phyloP scores from a whole-genome alignment of 768 basidiomycete genomes.

The Termitomyces sp. region DNA sequence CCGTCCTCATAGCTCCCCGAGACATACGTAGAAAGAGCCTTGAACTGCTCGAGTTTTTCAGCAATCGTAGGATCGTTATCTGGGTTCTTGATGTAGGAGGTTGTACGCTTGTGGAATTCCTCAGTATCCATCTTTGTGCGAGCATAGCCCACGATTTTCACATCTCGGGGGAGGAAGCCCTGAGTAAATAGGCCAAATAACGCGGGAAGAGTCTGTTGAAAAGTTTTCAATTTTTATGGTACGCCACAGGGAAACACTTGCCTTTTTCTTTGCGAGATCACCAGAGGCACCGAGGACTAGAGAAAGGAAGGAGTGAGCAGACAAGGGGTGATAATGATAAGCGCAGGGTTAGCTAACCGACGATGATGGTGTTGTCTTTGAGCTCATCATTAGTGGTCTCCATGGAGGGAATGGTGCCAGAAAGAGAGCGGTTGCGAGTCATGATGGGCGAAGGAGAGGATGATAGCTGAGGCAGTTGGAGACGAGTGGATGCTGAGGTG shows the following conservation, averaged over 20 bases:
- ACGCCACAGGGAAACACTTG: conserved; percentile 21
- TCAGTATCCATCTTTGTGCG: conserved; percentile 88
- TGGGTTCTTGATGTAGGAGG: conserved; percentile 80
- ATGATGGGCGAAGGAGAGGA: conserved; percentile 23
- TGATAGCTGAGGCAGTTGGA: background rate
- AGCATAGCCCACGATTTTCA: conserved; percentile 94
- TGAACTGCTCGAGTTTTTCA: conserved; percentile 78
- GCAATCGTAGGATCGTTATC: conserved; percentile 58
- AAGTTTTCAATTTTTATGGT: conserved; percentile 10
- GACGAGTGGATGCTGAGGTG: conserved; percentile 18
- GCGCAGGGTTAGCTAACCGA: conserved; percentile 52
- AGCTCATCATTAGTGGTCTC: conserved; percentile 66
- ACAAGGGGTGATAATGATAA: conserved; percentile 2
- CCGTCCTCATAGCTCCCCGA: conserved; percentile 88
- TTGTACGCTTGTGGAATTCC: conserved; percentile 83
- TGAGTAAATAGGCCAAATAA: conserved; percentile 85
- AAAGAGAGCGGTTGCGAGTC: conserved; percentile 53
- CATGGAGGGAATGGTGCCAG: conserved; percentile 91
- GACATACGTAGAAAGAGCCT: conserved; percentile 74
- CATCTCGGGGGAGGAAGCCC: conserved; percentile 75
- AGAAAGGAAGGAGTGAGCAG: conserved; percentile 9
- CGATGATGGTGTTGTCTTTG: conserved; percentile 85
- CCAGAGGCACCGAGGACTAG: conserved; percentile 94
- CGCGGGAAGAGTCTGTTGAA: conserved; percentile 84
- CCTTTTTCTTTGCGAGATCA: conserved; percentile 99